Conservation (phyloP, 2,329 filamentous ascomycete species). For the Diaporthe humulicola region DNA sequence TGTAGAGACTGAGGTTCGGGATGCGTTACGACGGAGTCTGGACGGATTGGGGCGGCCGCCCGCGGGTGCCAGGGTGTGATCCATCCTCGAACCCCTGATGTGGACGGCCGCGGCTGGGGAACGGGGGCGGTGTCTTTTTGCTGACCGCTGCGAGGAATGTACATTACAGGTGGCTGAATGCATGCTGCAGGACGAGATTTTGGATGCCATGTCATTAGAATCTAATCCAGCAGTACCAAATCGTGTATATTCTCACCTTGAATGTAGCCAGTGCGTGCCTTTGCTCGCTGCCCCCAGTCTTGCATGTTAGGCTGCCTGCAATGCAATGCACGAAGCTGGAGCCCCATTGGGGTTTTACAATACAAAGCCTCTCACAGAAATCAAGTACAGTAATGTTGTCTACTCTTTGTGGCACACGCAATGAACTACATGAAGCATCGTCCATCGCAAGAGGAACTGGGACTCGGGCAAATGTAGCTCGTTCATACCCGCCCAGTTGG, state of each 20-base stretch:
- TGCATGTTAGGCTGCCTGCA: not conserved
- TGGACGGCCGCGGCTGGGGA: not conserved
- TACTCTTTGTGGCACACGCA: not conserved
- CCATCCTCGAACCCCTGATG: not conserved
- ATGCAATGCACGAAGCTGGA: not conserved
- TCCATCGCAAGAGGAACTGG: not conserved
- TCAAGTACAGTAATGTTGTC: too few species aligned
- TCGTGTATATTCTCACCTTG: not conserved
- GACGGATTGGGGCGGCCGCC: slow-evolving; percentile 37
- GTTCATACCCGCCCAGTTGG: not conserved
- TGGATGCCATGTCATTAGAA: slow-evolving; percentile 5
- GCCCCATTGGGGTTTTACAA: not conserved
- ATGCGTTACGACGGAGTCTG: slow-evolving; percentile 38
- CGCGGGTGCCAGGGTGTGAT: slow-evolving; percentile 19
- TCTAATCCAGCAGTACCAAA: slow-evolving; percentile 12
- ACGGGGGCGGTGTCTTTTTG: slow-evolving; percentile 11
- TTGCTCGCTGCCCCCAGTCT: not conserved
- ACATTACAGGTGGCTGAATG: slow-evolving; percentile 16
- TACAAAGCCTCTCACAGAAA: not conserved
- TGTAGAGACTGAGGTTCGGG: slow-evolving; percentile 63
- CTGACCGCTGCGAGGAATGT: not conserved
- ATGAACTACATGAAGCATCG: not conserved
- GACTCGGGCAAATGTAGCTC: not conserved
- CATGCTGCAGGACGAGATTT: slow-evolving; percentile 2
- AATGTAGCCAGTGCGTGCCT: not conserved